Base-by-base conservation (phyloP, 73 alveolate genomes). In the Blepharisma stoltei region DNA sequence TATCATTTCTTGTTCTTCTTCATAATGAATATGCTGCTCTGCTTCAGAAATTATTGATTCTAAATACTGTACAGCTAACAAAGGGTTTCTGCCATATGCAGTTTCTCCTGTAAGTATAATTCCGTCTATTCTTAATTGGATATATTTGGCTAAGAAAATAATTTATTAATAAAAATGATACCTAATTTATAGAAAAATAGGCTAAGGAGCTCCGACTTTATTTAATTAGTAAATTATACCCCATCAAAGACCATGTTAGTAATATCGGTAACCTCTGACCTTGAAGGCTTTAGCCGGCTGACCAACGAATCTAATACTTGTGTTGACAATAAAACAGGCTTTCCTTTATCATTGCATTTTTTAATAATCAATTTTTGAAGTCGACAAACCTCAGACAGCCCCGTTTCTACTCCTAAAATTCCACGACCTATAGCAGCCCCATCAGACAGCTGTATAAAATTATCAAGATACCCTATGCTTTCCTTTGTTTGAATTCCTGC, bases 401-500 rank as follows among this genome's bases (percentile, higher is more conserved):
- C 97, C 52, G 97, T 96, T 84, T 97, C 99, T 95, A 96, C 94
- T 65, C 99, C 99, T 68, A 97, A 83, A 77, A 93, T 99, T 32
- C 99, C 99, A 80, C 99, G 92, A 50, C 99, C 99, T 54, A 97
- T 98, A 98, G 97, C 94, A 77, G 95, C 91, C 48, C 99, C 99
- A 79, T 97, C 99, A 18, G 99, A 18, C 0, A 18, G 18, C 18
- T 60, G 18, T 1, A 60, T 8, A 25, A 14, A 60, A 60, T 60
- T 25, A 14, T 60, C 73, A 60, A 38, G 73, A 25, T 60, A 14
- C 23, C 23, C 73, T 1, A 38, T 38, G 11, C 46, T 60, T 60
- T 60, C 73, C 2, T 25, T 14, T 20, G 73, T 60, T 60, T 60
- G 73, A 20, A 60, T 60, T 25, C 73, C 73, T 20, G 23, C 73